A percentile compares a stretch with the other conserved stretches of the same genome.
These are phyloP conservation scores for Cytospora piceae DNA, from an alignment of 2,329 filamentous ascomycete species.

Conservation along the genomic window DNA sequence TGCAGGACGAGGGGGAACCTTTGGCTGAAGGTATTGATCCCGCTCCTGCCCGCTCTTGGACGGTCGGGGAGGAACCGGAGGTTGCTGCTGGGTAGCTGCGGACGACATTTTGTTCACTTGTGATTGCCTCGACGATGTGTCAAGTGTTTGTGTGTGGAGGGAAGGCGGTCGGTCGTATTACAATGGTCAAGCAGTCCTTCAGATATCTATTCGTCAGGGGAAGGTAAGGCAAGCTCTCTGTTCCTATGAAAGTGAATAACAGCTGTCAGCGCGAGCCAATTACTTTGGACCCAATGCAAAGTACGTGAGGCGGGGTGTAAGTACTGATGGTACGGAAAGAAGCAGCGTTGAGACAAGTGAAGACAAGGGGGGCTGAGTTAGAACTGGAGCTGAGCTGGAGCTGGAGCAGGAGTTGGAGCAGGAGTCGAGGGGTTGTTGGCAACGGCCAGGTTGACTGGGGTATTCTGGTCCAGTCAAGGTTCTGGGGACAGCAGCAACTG, in stretches of 20 bases:
- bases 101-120: constrained; percentile 49
- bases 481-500: constrained; percentile 18
- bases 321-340: constrained; percentile 18
- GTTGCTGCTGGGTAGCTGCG: constrained; percentile 50
- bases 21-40: constrained; percentile 56
- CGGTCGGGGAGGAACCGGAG: constrained; percentile 61
- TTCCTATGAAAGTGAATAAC: constrained; percentile 2
- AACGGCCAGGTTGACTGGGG: constrained; percentile 3
- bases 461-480: neutral
- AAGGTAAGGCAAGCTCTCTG: neutral
- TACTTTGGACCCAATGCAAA: neutral
- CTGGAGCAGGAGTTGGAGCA: no score
- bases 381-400: no score
- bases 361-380: constrained; percentile 23
- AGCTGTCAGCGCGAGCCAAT: constrained; percentile 21
- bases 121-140: neutral
- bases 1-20: constrained; percentile 78
- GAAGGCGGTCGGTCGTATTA: neutral
- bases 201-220: neutral
- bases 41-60: constrained; percentile 52
- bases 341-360: constrained; percentile 14
- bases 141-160: neutral
- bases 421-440: neutral
- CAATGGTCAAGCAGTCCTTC: constrained; percentile 6
- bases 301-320: constrained; percentile 13